Base-by-base conservation (phyloP, 495 filamentous ascomycete species). In the Aspergillus sclerotiicarbonarius region DNA sequence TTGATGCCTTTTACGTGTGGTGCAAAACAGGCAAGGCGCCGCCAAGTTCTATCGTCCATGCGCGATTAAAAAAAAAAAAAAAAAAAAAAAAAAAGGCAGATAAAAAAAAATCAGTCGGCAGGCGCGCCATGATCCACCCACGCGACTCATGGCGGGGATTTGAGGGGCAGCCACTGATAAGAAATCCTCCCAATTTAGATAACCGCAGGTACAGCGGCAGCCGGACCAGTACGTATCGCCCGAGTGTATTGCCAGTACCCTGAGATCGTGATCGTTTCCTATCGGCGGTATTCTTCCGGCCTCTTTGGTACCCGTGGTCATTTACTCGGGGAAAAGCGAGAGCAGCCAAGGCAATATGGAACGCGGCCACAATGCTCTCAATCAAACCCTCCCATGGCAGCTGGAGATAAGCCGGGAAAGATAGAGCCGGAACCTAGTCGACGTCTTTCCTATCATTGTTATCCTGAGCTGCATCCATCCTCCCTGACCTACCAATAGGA, bases 121-220 rank as follows among this genome's bases (percentile, higher is more conserved):
- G 64, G 51, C 64, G 64, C 64, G 64, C 64, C 54, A 48, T 41
- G 52, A 61, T 60, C 58, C 58, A 59, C 53, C 58, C 58, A 63
- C 61, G 64, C 64, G 61, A 62, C 25, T 49, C 59, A 59, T 63
- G 61, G 64, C 64, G 64, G 61, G 64, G 64, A 57, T 53, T 54
- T 52, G 64, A 63, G 61, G 61, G 64, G 61, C 60, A 61, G 50
- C 57, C 45, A 20, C 30, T 60, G 61, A 63, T 63, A 63, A 63
- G 57, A 47, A 31, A 54, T 48, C 41, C 12, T 15, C 21, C 51
- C 29, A 19, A 44, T 58, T 55, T 51, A 51, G 62, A 64, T 64
- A 58, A 64, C 59, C 44, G 49, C 57, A 60, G 57, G 47, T 58
- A 56, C 41, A 46, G 7, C 25, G 25, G 25, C 2, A 3, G 25